Evolutionary conservation across 495 filamentous ascomycete species (phyloP).

Genomic region (Penicillium antarcticum): DNA sequence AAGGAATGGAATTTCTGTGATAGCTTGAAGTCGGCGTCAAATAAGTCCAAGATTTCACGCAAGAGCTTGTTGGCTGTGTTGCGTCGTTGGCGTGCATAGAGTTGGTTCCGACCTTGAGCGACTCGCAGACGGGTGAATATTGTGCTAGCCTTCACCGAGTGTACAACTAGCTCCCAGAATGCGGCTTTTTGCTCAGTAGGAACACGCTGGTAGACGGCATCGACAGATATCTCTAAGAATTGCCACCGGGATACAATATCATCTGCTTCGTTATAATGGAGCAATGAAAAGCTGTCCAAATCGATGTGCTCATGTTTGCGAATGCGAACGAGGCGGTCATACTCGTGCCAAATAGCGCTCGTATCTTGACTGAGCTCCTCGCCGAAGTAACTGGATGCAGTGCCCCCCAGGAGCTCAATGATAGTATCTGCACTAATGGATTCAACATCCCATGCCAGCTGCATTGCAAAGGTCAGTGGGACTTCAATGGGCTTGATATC

Average conservation of each 20-base stretch:
- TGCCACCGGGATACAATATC: conserved; percentile 62
- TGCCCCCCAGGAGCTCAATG: conserved; percentile 51
- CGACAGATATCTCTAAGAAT: conserved; percentile 47
- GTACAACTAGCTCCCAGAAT: conserved; percentile 69
- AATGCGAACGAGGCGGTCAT: conserved; percentile 58
- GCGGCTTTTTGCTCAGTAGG: conserved; percentile 28
- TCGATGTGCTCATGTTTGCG: conserved; percentile 71
- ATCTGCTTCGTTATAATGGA: conserved; percentile 73
- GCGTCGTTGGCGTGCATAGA: conserved; percentile 61
- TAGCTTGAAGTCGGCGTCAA: conserved; percentile 59
- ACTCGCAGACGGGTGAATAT: conserved; percentile 62
- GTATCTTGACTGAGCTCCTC: conserved; percentile 44
- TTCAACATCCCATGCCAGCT: conserved; percentile 19
- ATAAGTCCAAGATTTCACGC: conserved; percentile 53
- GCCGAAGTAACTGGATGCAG: conserved; percentile 62
- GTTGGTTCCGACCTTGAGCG: conserved; percentile 55
- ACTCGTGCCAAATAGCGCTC: conserved; percentile 55
- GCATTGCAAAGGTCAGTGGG: conserved; percentile 17
- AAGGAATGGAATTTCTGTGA: conserved; percentile 61
- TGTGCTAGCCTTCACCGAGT: conserved; percentile 61
- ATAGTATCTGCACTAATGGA: conserved; percentile 38
- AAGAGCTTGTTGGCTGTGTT: conserved; percentile 63
- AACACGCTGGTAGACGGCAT: conserved; percentile 47
- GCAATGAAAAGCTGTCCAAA: conserved; percentile 56
- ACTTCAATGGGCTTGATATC: conserved; percentile 46